phyloP scores from a whole-genome alignment of 129 eudicot genomes.

The Deinandra increscens region DNA sequence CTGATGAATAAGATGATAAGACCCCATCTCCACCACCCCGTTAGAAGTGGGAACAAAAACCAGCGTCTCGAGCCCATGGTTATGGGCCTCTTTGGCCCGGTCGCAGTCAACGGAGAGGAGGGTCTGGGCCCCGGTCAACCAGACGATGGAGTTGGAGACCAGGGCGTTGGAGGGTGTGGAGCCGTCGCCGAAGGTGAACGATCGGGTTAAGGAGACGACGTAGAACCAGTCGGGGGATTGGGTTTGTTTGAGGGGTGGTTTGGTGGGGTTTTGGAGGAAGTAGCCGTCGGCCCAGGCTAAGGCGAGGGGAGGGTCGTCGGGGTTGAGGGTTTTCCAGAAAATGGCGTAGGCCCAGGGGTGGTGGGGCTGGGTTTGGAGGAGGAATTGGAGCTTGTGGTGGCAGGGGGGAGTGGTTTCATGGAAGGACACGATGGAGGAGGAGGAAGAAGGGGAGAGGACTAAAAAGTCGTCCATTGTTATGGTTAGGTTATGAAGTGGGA shows the following conservation, averaged over 20 bases:
- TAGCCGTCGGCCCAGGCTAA: conserved; percentile 64
- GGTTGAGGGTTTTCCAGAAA: conserved; percentile 56
- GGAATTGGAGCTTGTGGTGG: conserved; percentile 48
- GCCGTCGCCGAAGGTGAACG: conserved; percentile 48
- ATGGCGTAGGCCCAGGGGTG: conserved; percentile 58
- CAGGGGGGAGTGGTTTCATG: conserved; percentile 20
- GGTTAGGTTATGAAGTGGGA: too few relatives aligned
- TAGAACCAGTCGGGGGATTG: conserved; percentile 72
- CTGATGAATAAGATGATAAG: conserved; percentile 40
- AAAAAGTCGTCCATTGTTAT: conserved; percentile 46
- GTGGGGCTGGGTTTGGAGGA: conserved; percentile 48
- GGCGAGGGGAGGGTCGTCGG: conserved; percentile 32
- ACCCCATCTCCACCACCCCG: conserved; percentile 81
- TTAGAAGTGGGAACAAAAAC: conserved; percentile 48
- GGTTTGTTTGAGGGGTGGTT: conserved; percentile 30
- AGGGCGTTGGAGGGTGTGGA: conserved; percentile 45
- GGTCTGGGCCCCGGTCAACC: conserved; percentile 52
- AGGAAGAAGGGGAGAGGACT: conserved; percentile 42
- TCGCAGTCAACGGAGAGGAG: conserved; percentile 43
- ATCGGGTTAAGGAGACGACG: conserved; percentile 42
- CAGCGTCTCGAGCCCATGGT: conserved; percentile 59
- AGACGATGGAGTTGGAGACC: conserved; percentile 38
- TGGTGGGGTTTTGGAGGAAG: conserved; percentile 26
- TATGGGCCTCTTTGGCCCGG: conserved; percentile 66
- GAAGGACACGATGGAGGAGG: conserved; percentile 33